Base-by-base conservation (phyloP, 78 protist genomes). In the Dictyostelium capitatum region DNA sequence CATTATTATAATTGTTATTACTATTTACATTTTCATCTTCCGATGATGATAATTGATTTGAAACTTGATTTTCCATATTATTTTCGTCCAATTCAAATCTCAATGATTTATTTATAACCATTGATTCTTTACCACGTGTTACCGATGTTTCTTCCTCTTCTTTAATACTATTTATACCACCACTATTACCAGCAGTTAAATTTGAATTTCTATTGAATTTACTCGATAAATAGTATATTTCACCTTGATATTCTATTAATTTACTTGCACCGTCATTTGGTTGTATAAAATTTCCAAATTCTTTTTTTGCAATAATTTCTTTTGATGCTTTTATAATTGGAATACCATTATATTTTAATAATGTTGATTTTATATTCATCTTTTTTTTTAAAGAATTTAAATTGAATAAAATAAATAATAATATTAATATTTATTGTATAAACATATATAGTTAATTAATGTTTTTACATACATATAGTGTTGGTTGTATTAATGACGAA, bases 161-260 rank as follows among this genome's bases (percentile, higher is more conserved):
- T 37, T 37, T 37, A 37, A 37, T 37, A 69, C 50, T 12, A 28
- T 7, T 17, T 47, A 56, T 51, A 30, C 64, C 25, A 28, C 47
- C 25, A 62, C 70, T 62, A n/a, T 37, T 37, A 3, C 70, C 70
- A 62, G 28, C 37, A 9, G 70, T 62, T 17, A 17, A n/a, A 81
- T 30, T 81, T 5, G 15, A 20, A 6, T 64, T 62, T 7, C 28
- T 81, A 50, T 81, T 81, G 43, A 37, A 37, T 37, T 37, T 37
- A 23, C 30, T 65, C 11, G 65, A 15, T n/a, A 56, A 6, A 72
- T 14, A 57, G 48, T 84, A 84, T 17, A 84, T 53, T 4, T 84
- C 77, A 3, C 92, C 92, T 62, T 84, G 79, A 47, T 73, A 73
- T 47, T 84, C 92, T 48, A 72, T 43, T 79, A 84, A 74, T 53